Conservation (phyloP, 306 rosid genomes). For the Castanea sativa region DNA sequence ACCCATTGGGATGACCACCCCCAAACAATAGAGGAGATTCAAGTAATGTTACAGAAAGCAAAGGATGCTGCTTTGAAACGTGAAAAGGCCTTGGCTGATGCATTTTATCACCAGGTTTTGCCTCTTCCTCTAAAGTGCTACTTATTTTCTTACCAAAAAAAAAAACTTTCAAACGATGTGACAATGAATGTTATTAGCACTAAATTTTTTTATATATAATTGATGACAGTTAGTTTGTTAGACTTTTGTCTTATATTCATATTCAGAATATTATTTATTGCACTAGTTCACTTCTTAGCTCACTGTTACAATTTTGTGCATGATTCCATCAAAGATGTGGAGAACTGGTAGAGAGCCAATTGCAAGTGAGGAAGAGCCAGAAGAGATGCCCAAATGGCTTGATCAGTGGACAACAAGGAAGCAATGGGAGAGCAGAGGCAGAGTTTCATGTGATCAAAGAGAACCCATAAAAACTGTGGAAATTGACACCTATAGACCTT, state of each 20-base stretch:
- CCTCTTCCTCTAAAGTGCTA: too few species aligned
- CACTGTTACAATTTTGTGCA: not conserved
- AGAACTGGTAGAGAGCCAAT: slow-evolving; percentile 20
- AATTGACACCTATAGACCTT: slow-evolving; percentile 47
- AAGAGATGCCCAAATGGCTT: slow-evolving; percentile 23
- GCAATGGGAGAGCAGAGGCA: slow-evolving; percentile 30
- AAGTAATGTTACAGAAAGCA: slow-evolving; percentile 30
- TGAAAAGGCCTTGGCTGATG: slow-evolving; percentile 41
- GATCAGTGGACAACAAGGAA: slow-evolving; percentile 32
- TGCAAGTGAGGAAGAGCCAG: slow-evolving; percentile 32
- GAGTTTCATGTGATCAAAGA: slow-evolving; percentile 45
- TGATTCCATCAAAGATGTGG: slow-evolving; percentile 15
- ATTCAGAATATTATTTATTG: too few species aligned
- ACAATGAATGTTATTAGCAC: too few species aligned
- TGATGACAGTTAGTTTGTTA: too few species aligned
- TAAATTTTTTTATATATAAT: too few species aligned
- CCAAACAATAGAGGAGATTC: slow-evolving; percentile 27
- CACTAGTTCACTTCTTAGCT: not conserved
- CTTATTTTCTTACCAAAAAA: too few species aligned
- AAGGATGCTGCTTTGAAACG: slow-evolving; percentile 35
- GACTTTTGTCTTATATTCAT: not conserved
- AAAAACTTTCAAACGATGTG: too few species aligned
- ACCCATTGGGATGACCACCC: slow-evolving; percentile 34
- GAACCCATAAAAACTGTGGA: slow-evolving; percentile 50
- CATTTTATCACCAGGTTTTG: slow-evolving; percentile 47